These are phyloP conservation scores for Mortierella sp. DNA, from an alignment of 371 early-diverging fungal species.

Conservation along the genomic window DNA sequence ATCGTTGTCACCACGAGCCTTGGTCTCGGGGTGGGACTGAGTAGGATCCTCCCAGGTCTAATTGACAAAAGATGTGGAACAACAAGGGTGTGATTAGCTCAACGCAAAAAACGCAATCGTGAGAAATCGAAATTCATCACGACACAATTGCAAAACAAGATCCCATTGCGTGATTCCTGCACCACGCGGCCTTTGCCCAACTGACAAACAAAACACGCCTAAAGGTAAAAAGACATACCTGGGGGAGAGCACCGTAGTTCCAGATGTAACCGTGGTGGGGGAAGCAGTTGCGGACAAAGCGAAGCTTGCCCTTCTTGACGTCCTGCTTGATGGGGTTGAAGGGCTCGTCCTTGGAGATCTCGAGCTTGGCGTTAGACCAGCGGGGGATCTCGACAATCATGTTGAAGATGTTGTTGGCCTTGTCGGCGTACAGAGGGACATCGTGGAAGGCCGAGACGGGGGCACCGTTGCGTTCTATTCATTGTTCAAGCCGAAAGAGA, in stretches of 20 bases:
- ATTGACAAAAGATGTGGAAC: constrained; percentile 5
- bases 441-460: constrained; percentile 99
- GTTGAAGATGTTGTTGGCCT: constrained; percentile 90
- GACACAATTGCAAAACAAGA: constrained; percentile 3
- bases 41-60: constrained; percentile 99
- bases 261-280: constrained; percentile 99
- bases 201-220: neutral
- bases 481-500: neutral
- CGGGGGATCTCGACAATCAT: constrained; percentile 99
- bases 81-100: neutral
- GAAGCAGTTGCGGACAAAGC: constrained; percentile 99
- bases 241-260: constrained; percentile 99
- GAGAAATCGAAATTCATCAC: neutral
- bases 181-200: neutral
- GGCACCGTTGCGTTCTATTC: constrained; percentile 75
- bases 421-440: constrained; percentile 95
- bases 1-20: constrained; percentile 97
- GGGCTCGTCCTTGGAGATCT: constrained; percentile 94
- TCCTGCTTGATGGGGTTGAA: constrained; percentile 99
- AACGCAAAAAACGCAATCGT: neutral
- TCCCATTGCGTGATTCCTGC: constrained; percentile 5
- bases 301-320: constrained; percentile 98
- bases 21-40: constrained; percentile 87
- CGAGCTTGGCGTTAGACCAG: constrained; percentile 99
- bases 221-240: constrained; percentile 60